phyloP scores from a whole-genome alignment of 2,329 filamentous ascomycete genomes.

The Microthyrium microscopicum region DNA sequence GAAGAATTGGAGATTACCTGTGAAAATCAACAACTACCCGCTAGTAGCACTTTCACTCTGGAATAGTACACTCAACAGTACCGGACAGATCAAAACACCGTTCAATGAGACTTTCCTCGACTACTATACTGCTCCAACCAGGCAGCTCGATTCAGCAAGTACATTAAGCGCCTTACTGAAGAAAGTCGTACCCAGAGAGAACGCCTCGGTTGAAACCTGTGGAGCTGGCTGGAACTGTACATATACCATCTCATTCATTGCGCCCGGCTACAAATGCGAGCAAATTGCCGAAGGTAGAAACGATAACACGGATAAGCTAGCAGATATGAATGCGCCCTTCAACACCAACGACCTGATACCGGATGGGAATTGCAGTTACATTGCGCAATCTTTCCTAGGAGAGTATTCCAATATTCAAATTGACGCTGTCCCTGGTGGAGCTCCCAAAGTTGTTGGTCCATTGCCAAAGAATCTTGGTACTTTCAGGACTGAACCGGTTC shows the following conservation, averaged over 20 bases:
- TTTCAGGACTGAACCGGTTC: conserved; percentile 18
- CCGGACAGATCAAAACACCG: conserved; percentile 8
- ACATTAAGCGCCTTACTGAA: conserved; percentile 18
- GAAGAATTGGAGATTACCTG: conserved; percentile 16
- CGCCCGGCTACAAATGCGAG: conserved; percentile 21
- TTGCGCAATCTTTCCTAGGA: conserved; percentile 15
- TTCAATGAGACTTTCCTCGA: conserved; percentile 15
- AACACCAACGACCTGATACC: conserved; percentile 16
- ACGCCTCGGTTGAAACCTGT: conserved; percentile 15
- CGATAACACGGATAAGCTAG: conserved; percentile 9
- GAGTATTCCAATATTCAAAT: conserved; percentile 19
- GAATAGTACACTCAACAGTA: conserved; percentile 19
- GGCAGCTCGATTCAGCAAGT: conserved; percentile 16
- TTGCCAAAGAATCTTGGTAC: conserved; percentile 17
- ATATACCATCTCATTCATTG: conserved; percentile 18
- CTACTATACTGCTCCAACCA: conserved; percentile 22
- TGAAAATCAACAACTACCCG: conserved; percentile 11
- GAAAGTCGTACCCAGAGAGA: conserved; percentile 14
- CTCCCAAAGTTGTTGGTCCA: conserved; percentile 12
- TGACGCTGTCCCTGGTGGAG: conserved; percentile 12
- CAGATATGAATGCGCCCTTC: conserved; percentile 16
- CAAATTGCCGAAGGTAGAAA: conserved; percentile 15
- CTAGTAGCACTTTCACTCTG: conserved; percentile 16
- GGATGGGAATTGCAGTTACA: conserved; percentile 17
- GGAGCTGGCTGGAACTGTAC: conserved; percentile 21